Evolutionary conservation across 257 asterid species (phyloP), one percentile per base, ranked within the genome.

Genomic region (Nicotiana noctiflora): DNA sequence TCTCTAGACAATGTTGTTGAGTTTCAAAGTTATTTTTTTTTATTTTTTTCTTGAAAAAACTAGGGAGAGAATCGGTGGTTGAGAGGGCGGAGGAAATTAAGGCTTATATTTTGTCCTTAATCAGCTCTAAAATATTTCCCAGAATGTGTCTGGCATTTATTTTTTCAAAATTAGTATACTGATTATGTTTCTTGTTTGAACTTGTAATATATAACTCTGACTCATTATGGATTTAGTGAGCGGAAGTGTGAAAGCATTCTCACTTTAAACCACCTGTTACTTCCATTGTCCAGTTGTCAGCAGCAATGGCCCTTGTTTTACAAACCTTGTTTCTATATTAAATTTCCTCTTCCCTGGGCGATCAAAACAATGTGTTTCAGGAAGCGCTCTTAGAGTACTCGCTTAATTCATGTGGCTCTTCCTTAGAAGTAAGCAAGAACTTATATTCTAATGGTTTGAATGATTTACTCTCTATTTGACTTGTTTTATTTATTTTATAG

Each of bases 261-360:
- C 79, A 49, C 59, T 70, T 70, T 19, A 40, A 21, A 70, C 23
- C 79, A 74, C 25, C 17, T 74, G 46, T 25, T 74, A 13, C 79
- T 49, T 49, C 23, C 23, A 25, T 23, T 17, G 23, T 15, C 79
- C 79, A 74, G 60, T 25, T 74, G 79, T 74, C 62, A 49, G 51
- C 79, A 25, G 15, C 79, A 14, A 25, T 9, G 9, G 60, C 61
- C 61, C 78, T 74, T 6, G 61, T 74, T 0, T 46, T 74, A 25
- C 62, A 25, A 49, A 74, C 44, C 25, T 74, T 14, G 34, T 29
- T 15, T 14, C 44, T 74, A 46, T 49, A 74, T 74, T 44, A 49
- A 74, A 40, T 74, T 74, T 46, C 78, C 52, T 46, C 79, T 49
- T 49, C 62, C 56, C 23, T 49, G 31, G 79, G 62, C 61, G 79